Base-by-base conservation (phyloP, 2,329 filamentous ascomycete species). In the Fusarium temperatum region DNA sequence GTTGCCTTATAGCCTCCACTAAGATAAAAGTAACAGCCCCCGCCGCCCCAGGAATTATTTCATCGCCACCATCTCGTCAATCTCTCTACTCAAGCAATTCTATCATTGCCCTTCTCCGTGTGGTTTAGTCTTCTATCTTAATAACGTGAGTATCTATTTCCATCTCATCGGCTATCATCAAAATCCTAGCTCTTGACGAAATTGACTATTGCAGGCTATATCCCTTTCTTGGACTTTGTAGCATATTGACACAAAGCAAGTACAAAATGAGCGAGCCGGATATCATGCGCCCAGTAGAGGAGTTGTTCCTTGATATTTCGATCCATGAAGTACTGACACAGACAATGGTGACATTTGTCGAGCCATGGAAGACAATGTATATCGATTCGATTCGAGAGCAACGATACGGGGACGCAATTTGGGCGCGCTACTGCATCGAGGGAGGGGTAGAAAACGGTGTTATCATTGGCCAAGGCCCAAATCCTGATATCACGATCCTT, bases 201-300 rank as follows among this genome's bases (percentile, higher is more conserved):
- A 28, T 47, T 28, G 9, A 6, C 5, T 6, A 47, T 15, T 2
- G 45, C 11, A 28, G 6, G 45, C 13, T 11, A 13, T 18, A 17
- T 1, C 5, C 17, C 4, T 36, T n/a, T 1, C 28, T 22, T 7
- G 10, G 20, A 14, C 3, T 22, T 24, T 10, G 2, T 22, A 1
- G 9, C 17, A 35, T 57, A 6, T 32, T 57, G 10, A 45, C n/a
- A 57, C 5, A 47, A 14, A 2, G 0, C 13, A 58, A 20, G 14
- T 9, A 5, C 22, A 1, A 39, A 22, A 39, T 59, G 44, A 41
- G 18, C 13, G 22, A 51, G 3, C 6, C 35, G 6, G n/a, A 2
- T 5, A 14, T 8, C 6, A 53, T 32, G 35, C 26, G 10, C 15
- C 42, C 57, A 5, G 15, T 32, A 8, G 44, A 60, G 26, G 24